Evolutionary conservation across 2,329 filamentous ascomycete genomes (phyloP), one percentile per base, ranked within the genome.

Genomic region (Penicillium sp.): DNA sequence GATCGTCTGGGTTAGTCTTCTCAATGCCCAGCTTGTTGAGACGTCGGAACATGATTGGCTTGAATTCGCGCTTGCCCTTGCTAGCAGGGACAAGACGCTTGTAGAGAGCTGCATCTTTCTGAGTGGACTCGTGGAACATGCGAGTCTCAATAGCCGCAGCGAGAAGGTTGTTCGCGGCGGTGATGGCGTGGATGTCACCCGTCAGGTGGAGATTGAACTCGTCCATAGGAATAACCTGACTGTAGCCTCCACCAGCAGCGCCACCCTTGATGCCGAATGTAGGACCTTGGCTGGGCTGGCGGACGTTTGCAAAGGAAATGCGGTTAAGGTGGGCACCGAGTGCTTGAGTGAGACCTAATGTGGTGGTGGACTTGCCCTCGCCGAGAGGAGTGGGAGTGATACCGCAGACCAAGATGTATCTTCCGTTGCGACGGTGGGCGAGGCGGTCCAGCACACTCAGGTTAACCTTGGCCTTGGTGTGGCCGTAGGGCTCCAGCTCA

Each of bases 251-350:
- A 69, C 94, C 94, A 55, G 94, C 94, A 57, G 94, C 94, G 69
- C 94, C 94, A 61, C 94, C 94, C 82, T 99, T 99, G 82, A 99
- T 97, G 69, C 94, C 94, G 73, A 99, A 99, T 0, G 94, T 99
- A 54, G 94, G 94, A 5, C 94, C 94, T 79, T 97, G 94, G 68
- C 91, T 96, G 49, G 94, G 94, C 74, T 99, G 94, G 58, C 94
- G 87, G 49, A 99, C 94, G 72, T 99, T 97, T 76, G 94, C 94
- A 74, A 99, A 97, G 3, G 89, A 89, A 64, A 97, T 82, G 56
- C 89, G 89, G 64, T 89, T 89, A 48, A 97, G 79, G 66, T 97
- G 93, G 38, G 88, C 94, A 55, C 92, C 91, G 47, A 99, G 80
- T 35, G 94, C 94, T 75, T 99, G 94, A 6, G 91, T 91, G 49